Base-by-base conservation (phyloP, 2,329 filamentous ascomycete genomes). In the Blumeria hordei region DNA sequence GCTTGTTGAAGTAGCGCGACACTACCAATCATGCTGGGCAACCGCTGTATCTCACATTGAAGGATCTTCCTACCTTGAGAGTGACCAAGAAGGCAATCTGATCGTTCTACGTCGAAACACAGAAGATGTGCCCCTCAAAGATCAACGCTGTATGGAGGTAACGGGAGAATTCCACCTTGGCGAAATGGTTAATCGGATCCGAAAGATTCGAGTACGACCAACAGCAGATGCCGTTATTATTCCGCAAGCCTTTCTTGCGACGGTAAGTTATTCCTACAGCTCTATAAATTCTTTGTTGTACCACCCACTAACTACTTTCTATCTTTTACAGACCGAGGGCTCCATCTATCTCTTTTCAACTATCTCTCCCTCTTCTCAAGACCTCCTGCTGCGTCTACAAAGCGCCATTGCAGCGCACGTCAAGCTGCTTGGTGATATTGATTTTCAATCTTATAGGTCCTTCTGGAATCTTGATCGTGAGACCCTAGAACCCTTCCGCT, bases 131-230 rank as follows among this genome's bases (percentile, higher is more conserved):
- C 87, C 81, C 0, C 74, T 76, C 1, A 81, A 92, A 54, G 87
- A 94, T 61, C 76, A 74, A 57, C 75, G 75, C 53, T 74, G 79
- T 33, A 69, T 96, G 60, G 75, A 85, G 44, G 73, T 88, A 5
- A 85, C 78, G 0, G 82, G 83, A 57, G 88, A 95, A 67, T 78
- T 96, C 59, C 80, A 83, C 47, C 72, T 98, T 9, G 88, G 92
- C 0, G 90, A 98, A 66, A 87, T 92, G 76, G 86, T 96, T 55
- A 98, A 98, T 64, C 77, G 80, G 35, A 94, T 96, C 55, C 77
- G 82, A 21, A 77, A 77, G 33, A 77, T 96, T 16, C 73, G 81
- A 55, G 78, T 93, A 9, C 73, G 78, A 33, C 72, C 78, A 3
- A 74, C 74, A 16, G 70, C 78, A 36, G 80, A 74, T 59, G 79